Evolutionary conservation across 148 eudicot genomes (phyloP), one percentile per base, ranked within the genome.

Genomic region (Heliamphora exappendiculata): DNA sequence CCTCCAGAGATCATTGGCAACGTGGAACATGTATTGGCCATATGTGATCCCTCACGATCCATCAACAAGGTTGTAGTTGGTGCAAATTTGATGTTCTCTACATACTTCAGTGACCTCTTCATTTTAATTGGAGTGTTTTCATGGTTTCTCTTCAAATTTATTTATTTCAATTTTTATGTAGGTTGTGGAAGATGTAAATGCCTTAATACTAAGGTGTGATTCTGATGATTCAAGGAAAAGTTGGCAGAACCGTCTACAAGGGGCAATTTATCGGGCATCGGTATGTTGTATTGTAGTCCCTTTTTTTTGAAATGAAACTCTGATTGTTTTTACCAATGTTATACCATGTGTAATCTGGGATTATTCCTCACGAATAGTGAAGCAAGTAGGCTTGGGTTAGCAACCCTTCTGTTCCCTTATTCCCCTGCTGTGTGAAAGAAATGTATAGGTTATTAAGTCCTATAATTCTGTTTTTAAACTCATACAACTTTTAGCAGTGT

Each of bases 231-330:
- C 88, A 58, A 87, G 79, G 76, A 88, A 49, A 74, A 81, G 77
- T 76, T 95, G 99, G 99, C 93, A 84, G 75, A 87, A 83, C 76
- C 86, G 86, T 66, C 82, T 95, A 73, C 96, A 87, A 83, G 92
- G 91, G 78, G 97, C 96, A 59, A 82, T 93, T 76, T 95, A 92
- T 76, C 88, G 89, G 79, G 93, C 96, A 80, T 95, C 97, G 85
- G 99, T 95, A 88, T 59, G 76, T 51, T 26, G 16, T 67, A 51
- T 8, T 67, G 7, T 53, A 29, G 47, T 66, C 16, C 16, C 47
- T 67, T 42, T 22, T n/a, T 7, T 59, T 59, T 41, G 72, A 8
- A 67, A 67, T 67, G 29, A 3, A 63, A 31, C 8, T 34, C 19
- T 67, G 29, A 44, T 41, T 67, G 31, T 19, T 67, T 31, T 44